phyloP scores from a whole-genome alignment of 257 asterid genomes.

The Verbena officinalis region DNA sequence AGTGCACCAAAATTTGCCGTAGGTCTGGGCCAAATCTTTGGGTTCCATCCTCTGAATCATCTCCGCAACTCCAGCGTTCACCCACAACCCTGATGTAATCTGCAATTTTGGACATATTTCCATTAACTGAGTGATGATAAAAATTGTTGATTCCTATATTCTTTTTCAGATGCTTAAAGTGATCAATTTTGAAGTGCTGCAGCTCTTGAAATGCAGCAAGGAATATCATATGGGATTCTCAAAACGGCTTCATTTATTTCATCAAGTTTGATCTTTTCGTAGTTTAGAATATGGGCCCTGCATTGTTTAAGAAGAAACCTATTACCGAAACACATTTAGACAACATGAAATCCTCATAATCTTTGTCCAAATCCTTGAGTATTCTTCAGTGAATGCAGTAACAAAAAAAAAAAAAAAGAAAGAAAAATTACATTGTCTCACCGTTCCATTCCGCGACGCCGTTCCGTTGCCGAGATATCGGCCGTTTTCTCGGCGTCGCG shows the following conservation, averaged over 20 bases:
- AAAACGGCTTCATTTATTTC: slow-evolving; percentile 4
- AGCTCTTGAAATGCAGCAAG: slow-evolving; percentile 22
- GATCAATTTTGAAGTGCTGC: slow-evolving; percentile 9
- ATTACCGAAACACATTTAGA: slow-evolving; percentile 34
- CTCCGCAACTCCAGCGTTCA: slow-evolving; percentile 75
- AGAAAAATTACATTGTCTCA: no score
- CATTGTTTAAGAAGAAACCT: slow-evolving; percentile 56
- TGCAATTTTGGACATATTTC: slow-evolving; percentile 3
- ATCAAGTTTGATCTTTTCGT: slow-evolving; percentile 9
- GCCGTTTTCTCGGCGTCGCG: no score
- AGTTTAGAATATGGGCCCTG: slow-evolving; percentile 42
- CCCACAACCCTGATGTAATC: slow-evolving; percentile 80
- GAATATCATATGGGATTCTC: slow-evolving; percentile 10
- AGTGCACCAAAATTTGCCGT: slow-evolving; percentile 96
- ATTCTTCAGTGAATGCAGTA: no score
- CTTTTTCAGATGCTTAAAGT: slow-evolving; percentile 29
- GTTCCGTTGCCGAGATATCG: no score
- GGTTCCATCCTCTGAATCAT: slow-evolving; percentile 60
- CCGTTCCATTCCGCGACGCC: no score
- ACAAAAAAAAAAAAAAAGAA: no score
- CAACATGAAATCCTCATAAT: slow-evolving; percentile 51
- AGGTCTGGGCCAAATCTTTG: slow-evolving; percentile 53
- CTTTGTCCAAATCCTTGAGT: slow-evolving; percentile 46
- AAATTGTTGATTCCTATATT: neutral
- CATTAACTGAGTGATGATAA: no score